A percentile compares a stretch with the other conserved stretches of the same genome.
phyloP scores from a whole-genome alignment of 1,284 basidiomycete genomes.

The Rhodotorula glutinis region DNA sequence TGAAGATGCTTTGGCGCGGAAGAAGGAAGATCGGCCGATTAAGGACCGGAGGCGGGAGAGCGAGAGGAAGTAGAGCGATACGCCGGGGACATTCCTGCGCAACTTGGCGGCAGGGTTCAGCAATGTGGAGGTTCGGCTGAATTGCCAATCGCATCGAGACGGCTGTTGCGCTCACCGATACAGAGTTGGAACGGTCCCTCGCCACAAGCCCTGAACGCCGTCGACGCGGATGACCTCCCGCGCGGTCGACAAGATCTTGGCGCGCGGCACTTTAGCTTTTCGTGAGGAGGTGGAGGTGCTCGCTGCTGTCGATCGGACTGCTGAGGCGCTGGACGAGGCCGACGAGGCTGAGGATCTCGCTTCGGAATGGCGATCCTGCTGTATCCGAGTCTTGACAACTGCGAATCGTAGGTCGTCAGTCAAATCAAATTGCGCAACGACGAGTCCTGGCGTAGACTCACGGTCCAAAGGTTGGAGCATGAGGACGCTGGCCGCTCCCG shows the following conservation, averaged over 20 bases:
- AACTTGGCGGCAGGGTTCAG: neutral
- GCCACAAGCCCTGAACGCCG: constrained; percentile 57
- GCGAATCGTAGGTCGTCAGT: neutral
- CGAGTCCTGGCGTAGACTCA: too few species aligned
- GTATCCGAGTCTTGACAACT: constrained; percentile 40
- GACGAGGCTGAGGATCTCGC: neutral
- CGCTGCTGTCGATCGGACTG: neutral
- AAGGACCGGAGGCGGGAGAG: constrained; percentile 70
- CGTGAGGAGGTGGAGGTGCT: neutral
- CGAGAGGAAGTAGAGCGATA: constrained; percentile 85
- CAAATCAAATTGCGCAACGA: too few species aligned
- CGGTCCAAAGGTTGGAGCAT: constrained; percentile 38
- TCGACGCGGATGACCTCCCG: constrained; percentile 50
- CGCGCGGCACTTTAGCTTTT: neutral
- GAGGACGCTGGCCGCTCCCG: constrained; percentile 31
- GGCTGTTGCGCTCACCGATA: constrained; percentile 55
- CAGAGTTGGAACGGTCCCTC: constrained; percentile 78
- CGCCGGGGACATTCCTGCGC: constrained; percentile 81
- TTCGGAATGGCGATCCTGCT: constrained; percentile 22
- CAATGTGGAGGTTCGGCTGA: neutral
- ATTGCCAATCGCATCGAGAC: too few species aligned
- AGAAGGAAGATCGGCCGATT: constrained; percentile 38
- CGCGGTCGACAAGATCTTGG: constrained; percentile 32
- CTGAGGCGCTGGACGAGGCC: neutral
- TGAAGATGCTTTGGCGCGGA: constrained; percentile 11